Conservation (phyloP, 164 flowering plant genomes). For the Tinospora cordifolia region DNA sequence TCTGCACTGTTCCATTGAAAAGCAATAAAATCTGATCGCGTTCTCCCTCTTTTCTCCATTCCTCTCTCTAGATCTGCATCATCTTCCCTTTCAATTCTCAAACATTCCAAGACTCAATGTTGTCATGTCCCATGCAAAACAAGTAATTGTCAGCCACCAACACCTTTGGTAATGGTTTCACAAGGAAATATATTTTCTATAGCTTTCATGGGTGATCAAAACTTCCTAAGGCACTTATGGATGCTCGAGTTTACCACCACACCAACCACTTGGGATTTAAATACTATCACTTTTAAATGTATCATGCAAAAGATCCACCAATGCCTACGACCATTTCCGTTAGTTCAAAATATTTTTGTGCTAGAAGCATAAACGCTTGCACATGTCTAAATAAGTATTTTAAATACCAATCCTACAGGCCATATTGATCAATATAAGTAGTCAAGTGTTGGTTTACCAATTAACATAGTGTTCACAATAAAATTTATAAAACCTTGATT, state of each 20-base stretch:
- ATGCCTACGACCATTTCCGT: not conserved
- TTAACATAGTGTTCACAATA: too few species aligned
- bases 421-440: too few species aligned
- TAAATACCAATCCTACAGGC: not conserved
- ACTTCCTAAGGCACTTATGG: not conserved
- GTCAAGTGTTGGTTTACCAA: too few species aligned
- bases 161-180: not conserved
- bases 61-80: too few species aligned
- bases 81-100: too few species aligned
- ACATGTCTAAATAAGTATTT: not conserved
- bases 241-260: not conserved
- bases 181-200: not conserved
- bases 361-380: not conserved
- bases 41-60: too few species aligned
- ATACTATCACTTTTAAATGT: not conserved
- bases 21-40: too few species aligned
- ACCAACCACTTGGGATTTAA: not conserved
- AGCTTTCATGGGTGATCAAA: not conserved
- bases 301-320: not conserved
- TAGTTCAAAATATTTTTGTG: not conserved
- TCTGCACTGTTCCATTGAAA: too few species aligned
- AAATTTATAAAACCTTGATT: not conserved
- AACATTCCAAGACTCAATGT: too few species aligned
- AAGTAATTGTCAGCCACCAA: not conserved
- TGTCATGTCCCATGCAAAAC: not conserved